These are phyloP conservation scores for Silene conica DNA, from an alignment of 148 eudicot genomes.

Conservation along the genomic window DNA sequence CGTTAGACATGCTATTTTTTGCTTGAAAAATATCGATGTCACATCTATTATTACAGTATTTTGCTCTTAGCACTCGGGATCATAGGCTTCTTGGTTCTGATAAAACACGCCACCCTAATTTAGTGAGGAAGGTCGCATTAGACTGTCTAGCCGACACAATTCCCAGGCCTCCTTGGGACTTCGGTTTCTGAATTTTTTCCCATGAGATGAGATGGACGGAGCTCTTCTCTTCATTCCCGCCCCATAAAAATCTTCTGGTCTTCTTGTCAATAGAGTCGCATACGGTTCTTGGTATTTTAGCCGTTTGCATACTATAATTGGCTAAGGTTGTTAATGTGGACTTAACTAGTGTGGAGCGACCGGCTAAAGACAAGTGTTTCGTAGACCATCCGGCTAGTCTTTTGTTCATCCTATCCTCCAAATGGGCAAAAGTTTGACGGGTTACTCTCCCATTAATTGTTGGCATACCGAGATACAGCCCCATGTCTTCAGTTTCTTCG, in stretches of 20 bases:
- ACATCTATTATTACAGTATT: no score
- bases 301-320: background rate
- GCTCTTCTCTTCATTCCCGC: background rate
- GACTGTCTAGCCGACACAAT: background rate
- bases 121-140: background rate
- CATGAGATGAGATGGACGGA: background rate
- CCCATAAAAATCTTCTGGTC: background rate
- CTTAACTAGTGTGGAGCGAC: background rate
- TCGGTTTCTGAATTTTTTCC: background rate
- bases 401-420: background rate
- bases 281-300: background rate
- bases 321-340: background rate
- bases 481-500: background rate
- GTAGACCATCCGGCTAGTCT: background rate
- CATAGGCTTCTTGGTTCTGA: background rate
- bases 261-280: no score
- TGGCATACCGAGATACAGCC: background rate
- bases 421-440: background rate
- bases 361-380: background rate
- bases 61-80: background rate
- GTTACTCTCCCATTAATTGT: background rate
- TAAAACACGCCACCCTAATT: background rate
- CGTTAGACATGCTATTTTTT: no score
- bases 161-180: background rate
- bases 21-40: no score